Evolutionary conservation across 2,329 filamentous ascomycete genomes (phyloP).

Genomic region (Tolypocladium endophyticum): DNA sequence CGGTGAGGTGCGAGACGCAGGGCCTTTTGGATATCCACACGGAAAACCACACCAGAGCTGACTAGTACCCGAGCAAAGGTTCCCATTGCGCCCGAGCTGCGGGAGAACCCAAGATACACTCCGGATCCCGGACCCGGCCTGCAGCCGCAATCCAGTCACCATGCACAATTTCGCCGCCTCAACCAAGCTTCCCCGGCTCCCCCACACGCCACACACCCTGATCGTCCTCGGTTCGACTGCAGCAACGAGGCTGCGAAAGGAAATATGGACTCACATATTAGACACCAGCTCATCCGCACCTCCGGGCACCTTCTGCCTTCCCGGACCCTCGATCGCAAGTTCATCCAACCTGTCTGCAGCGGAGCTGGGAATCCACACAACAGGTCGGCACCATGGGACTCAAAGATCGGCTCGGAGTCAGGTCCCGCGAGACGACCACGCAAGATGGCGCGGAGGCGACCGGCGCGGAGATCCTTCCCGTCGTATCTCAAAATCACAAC

Average conservation of each 20-base stretch:
- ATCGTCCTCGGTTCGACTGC: neutral
- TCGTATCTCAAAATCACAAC: slow-evolving; percentile 1
- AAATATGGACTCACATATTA: neutral
- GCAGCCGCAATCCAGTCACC: neutral
- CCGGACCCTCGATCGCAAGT: neutral
- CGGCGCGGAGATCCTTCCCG: neutral
- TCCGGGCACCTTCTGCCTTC: neutral
- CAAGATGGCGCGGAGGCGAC: neutral
- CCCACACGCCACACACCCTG: neutral
- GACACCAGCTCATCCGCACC: neutral
- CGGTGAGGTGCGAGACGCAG: neutral
- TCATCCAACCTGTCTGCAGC: neutral
- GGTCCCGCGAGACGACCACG: neutral
- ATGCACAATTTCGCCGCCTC: neutral
- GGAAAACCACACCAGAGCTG: neutral
- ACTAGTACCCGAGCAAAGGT: neutral
- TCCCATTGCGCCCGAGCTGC: neutral
- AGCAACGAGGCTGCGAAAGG: neutral
- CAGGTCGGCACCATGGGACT: neutral
- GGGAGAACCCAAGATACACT: neutral
- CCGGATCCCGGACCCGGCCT: neutral
- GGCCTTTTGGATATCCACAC: neutral
- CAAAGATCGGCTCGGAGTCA: neutral
- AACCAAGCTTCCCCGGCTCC: neutral
- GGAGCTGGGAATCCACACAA: neutral